Evolutionary conservation across 257 asterid genomes (phyloP).

Genomic region (Fraxinus americana): DNA sequence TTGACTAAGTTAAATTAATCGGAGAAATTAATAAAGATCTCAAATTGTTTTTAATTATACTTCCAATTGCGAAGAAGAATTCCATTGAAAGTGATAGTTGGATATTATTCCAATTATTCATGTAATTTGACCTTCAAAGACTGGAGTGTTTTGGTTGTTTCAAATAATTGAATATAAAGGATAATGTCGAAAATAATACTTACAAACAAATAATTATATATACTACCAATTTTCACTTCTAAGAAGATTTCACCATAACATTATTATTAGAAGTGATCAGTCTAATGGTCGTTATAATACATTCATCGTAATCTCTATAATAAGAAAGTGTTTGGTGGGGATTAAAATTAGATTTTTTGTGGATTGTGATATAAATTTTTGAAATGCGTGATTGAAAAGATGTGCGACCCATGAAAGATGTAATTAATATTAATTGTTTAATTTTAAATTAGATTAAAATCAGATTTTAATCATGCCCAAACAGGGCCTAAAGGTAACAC

Average conservation of each 20-base stretch:
- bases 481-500: too few species aligned
- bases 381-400: too few species aligned
- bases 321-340: too few species aligned
- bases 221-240: background rate
- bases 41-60: background rate
- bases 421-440: too few species aligned
- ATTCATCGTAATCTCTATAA: too few species aligned
- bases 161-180: background rate
- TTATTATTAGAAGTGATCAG: background rate
- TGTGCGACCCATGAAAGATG: too few species aligned
- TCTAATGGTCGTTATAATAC: background rate
- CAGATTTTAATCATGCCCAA: too few species aligned
- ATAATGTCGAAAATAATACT: background rate
- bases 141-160: slow-evolving; percentile 13
- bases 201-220: background rate
- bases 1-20: background rate
- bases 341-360: too few species aligned
- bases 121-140: slow-evolving; percentile 18
- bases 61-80: background rate
- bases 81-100: slow-evolving; percentile 22
- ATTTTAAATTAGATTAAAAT: too few species aligned
- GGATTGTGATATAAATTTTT: too few species aligned
- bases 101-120: background rate
- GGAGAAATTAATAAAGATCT: background rate
- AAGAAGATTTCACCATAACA: background rate